Percentiles rank a stretch among this genome's conserved stretches.
Evolutionary conservation across 2,329 filamentous ascomycete species (phyloP).

Genomic region (Sordariomycetes sp.): DNA sequence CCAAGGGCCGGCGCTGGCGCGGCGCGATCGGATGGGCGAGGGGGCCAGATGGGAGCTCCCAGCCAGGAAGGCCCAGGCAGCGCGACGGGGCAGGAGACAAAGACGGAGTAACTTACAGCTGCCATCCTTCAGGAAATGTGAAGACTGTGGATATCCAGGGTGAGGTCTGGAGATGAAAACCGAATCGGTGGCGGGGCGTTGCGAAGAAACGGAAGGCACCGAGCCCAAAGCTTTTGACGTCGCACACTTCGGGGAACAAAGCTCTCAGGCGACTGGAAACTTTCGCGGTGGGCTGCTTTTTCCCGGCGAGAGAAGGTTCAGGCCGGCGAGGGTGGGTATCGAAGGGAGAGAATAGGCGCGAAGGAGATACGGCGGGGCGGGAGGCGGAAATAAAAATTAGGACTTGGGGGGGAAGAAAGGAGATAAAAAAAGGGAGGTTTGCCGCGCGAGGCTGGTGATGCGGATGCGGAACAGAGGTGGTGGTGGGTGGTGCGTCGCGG

Average conservation of each 20-base stretch:
- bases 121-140: constrained; percentile 1
- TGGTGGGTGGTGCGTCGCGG: neutral
- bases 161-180: neutral
- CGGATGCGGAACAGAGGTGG: neutral
- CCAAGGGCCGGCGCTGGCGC: neutral
- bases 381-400: neutral
- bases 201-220: neutral
- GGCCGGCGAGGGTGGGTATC: neutral
- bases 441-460: constrained; percentile 3
- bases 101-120: constrained; percentile 1
- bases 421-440: neutral
- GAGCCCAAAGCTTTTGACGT: neutral
- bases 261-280: neutral
- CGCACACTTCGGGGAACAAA: neutral
- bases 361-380: neutral
- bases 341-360: neutral
- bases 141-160: neutral
- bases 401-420: neutral
- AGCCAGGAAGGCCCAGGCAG: neutral
- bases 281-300: neutral
- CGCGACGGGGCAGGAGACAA: neutral
- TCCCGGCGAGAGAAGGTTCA: neutral
- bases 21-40: neutral
- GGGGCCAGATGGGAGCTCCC: neutral
- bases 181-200: neutral